These are phyloP conservation scores for Boechera divaricarpa DNA, from an alignment of 345 rosid species.

Conservation along the genomic window DNA sequence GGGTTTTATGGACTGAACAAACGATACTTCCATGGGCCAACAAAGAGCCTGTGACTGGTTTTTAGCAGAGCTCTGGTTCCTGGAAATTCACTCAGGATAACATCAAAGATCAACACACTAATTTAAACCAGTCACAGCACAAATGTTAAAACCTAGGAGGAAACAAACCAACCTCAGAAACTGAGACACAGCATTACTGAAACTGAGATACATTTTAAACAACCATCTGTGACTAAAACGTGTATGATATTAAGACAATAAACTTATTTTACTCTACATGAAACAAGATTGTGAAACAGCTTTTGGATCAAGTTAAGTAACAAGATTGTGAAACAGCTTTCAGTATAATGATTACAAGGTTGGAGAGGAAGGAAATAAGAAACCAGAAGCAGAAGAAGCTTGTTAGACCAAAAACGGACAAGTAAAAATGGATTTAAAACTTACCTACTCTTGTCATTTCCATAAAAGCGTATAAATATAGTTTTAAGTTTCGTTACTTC, in stretches of 20 bases:
- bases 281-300: constrained; percentile 15
- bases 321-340: constrained; percentile 26
- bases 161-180: constrained; percentile 18
- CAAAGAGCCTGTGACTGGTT: constrained; percentile 9
- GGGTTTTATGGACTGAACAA: not conserved
- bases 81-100: constrained; percentile 6
- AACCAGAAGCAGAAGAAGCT: constrained; percentile 32
- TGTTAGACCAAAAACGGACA: constrained; percentile 24
- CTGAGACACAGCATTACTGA: not conserved
- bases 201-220: constrained; percentile 11
- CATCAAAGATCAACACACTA: not conserved
- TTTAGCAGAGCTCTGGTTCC: constrained; percentile 18
- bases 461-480: constrained; percentile 34
- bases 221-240: constrained; percentile 1
- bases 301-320: not conserved
- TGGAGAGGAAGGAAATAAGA: constrained; percentile 3
- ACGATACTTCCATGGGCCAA: not conserved
- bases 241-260: not conserved
- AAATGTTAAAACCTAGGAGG: not conserved
- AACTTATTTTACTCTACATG: not conserved
- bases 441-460: constrained; percentile 41
- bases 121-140: constrained; percentile 12
- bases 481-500: constrained; percentile 40
- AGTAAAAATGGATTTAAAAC: constrained; percentile 23
- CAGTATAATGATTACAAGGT: constrained; percentile 23